Conservation (phyloP, 2,329 filamentous ascomycete genomes). For the Epichloe scottii region DNA sequence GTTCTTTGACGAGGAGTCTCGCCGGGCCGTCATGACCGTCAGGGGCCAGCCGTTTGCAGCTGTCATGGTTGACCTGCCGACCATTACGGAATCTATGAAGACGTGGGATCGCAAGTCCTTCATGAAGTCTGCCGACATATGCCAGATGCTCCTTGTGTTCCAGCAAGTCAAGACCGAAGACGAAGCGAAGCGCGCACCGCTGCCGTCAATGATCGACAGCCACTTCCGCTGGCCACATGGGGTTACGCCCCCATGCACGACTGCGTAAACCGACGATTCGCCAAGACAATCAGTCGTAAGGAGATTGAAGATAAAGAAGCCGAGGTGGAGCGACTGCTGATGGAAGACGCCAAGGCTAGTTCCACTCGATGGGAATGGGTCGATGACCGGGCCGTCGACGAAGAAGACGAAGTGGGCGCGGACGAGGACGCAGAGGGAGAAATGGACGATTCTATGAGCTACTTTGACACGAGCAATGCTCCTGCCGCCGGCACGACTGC, state of each 20-base stretch:
- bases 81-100: slow-evolving; percentile 83
- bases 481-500: slow-evolving; percentile 10
- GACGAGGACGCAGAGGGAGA: slow-evolving; percentile 40
- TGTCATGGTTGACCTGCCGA: slow-evolving; percentile 70
- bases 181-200: slow-evolving; percentile 52
- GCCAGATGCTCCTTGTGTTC: slow-evolving; percentile 77
- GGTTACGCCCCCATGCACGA: slow-evolving; percentile 82
- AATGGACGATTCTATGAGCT: slow-evolving; percentile 30
- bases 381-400: slow-evolving; percentile 37
- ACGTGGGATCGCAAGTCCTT: slow-evolving; percentile 81
- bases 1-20: slow-evolving; percentile 62
- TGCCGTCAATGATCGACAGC: slow-evolving; percentile 59
- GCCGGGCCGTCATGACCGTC: slow-evolving; percentile 61
- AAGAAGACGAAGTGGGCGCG: slow-evolving; percentile 21
- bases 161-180: slow-evolving; percentile 52
- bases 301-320: slow-evolving; percentile 78
- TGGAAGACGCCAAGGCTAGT: slow-evolving; percentile 50
- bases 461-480: slow-evolving; percentile 21
- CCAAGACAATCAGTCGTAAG: slow-evolving; percentile 68
- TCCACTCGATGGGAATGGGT: slow-evolving; percentile 54
- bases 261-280: slow-evolving; percentile 69
- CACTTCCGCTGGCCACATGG: slow-evolving; percentile 72
- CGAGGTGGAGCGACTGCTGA: slow-evolving; percentile 61
- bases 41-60: slow-evolving; percentile 63
- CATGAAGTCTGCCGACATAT: slow-evolving; percentile 81